phyloP scores from a whole-genome alignment of 495 filamentous ascomycete species.

The Aspergillus conjunctus region DNA sequence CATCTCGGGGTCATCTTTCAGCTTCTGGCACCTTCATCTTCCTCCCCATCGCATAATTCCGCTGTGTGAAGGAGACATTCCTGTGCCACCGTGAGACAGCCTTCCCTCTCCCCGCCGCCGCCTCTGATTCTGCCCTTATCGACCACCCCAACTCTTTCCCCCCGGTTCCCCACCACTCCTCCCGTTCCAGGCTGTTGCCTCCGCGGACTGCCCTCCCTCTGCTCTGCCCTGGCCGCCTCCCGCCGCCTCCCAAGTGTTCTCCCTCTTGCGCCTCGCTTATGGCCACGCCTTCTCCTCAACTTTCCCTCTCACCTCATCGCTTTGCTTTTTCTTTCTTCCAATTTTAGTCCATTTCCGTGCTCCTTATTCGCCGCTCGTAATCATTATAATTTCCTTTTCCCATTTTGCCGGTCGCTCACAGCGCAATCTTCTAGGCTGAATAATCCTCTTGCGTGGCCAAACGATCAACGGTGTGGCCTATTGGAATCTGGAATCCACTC shows the following conservation, averaged over 20 bases:
- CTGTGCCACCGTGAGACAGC: constrained; percentile 7
- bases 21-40: neutral
- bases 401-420: constrained; percentile 20
- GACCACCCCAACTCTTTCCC: constrained; percentile 16
- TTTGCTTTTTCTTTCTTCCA: constrained; percentile 14
- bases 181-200: constrained; percentile 28
- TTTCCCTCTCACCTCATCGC: neutral
- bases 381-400: constrained; percentile 7
- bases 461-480: constrained; percentile 22
- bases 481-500: constrained; percentile 25
- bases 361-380: constrained; percentile 12
- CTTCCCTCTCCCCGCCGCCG: constrained; percentile 6
- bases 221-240: constrained; percentile 8
- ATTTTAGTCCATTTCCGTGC: constrained; percentile 13
- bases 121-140: constrained; percentile 22
- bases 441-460: constrained; percentile 23
- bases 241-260: constrained; percentile 16
- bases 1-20: neutral
- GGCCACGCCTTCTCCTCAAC: no score
- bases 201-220: constrained; percentile 16
- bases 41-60: constrained; percentile 2
- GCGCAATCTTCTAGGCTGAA: constrained; percentile 19
- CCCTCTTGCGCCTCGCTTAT: no score
- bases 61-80: constrained; percentile 10
- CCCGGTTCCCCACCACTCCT: constrained; percentile 9